Evolutionary conservation across 495 filamentous ascomycete species (phyloP), one percentile per base, ranked within the genome.

Genomic region (Glutinoglossum americanum): DNA sequence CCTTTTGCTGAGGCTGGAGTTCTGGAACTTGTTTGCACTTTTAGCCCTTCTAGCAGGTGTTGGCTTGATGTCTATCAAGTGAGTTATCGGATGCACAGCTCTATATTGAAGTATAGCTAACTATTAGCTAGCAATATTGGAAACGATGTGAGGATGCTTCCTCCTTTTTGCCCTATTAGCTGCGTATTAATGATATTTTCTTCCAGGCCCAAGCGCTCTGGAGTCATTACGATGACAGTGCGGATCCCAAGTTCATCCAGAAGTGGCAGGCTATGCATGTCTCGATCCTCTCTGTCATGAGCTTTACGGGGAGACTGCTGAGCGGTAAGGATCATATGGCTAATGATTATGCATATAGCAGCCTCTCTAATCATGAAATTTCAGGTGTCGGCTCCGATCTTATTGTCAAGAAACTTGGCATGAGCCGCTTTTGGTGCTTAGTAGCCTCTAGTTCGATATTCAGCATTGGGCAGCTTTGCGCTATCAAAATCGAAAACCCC

Each of bases 21-120:
- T 97, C 69, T 97, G 89, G 87, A 80, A 92, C 62, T 70, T 93
- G 41, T 97, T 88, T 66, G 62, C 77, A 54, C 78, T 93, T 39
- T 83, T 97, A 77, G 90, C 83, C 33, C 75, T 96, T 17, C 72
- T 97, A 60, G 87, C 88, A 21, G 92, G 92, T 45, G 85, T 95
- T 65, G 92, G 92, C 11, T 69, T 97, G 64, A 98, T 98, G 92
- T 97, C 93, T 2, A 98, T 98, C 67, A 98, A 98, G 88, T 94
- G 72, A 69, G 87, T 77, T 51, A 27, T 13, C 49, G n/a, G 23
- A 53, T 21, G 10, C 5, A 15, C 30, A 10, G 3, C 3, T 41
- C 56, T 19, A 11, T 33, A 7, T 54, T 25, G 54, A 19, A 26
- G 4, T 47, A 17, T 27, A 30, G 60, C 77, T 80, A 65, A 80